phyloP scores from a whole-genome alignment of 108 stramenopile genomes.

The Cylindrotheca fusiformis region DNA sequence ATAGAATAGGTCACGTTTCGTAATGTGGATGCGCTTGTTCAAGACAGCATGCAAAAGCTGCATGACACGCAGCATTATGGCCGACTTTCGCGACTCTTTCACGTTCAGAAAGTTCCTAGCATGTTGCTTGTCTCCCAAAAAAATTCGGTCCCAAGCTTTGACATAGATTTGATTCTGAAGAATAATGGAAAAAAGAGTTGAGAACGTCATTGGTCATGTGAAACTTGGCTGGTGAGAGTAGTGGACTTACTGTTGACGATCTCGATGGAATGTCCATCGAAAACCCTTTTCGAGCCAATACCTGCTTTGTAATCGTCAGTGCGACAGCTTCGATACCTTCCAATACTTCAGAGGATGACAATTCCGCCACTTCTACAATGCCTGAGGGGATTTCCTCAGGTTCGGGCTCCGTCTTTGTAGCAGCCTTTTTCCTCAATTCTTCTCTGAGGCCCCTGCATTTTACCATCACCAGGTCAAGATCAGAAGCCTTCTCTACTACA shows the following conservation, averaged over 20 bases:
- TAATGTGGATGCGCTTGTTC: slow-evolving; percentile 93
- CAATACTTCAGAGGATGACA: slow-evolving; percentile 65
- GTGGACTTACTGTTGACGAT: slow-evolving; percentile 43
- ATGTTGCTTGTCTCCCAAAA: slow-evolving; percentile 68
- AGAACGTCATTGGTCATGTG: no score
- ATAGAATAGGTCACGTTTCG: slow-evolving; percentile 98
- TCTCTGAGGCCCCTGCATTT: slow-evolving; percentile 71
- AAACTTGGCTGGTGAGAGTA: no score
- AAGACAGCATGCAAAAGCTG: slow-evolving; percentile 93
- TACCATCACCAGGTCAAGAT: slow-evolving; percentile 64
- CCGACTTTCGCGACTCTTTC: slow-evolving; percentile 89
- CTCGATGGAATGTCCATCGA: slow-evolving; percentile 80
- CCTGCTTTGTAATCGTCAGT: slow-evolving; percentile 59
- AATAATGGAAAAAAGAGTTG: background rate
- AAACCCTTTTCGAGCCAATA: slow-evolving; percentile 68
- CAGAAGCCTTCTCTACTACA: slow-evolving; percentile 46
- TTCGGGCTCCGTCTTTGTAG: background rate
- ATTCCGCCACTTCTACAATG: slow-evolving; percentile 78
- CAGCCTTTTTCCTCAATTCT: slow-evolving; percentile 28
- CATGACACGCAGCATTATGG: slow-evolving; percentile 92
- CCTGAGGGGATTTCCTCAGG: slow-evolving; percentile 30
- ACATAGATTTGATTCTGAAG: slow-evolving; percentile 86
- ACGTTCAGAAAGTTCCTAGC: slow-evolving; percentile 77
- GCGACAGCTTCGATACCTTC: slow-evolving; percentile 84
- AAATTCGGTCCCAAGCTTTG: slow-evolving; percentile 87